Evolutionary conservation across 768 basidiomycete genomes (phyloP), one percentile per base, ranked within the genome.

Genomic region (Suillus hirtellus): DNA sequence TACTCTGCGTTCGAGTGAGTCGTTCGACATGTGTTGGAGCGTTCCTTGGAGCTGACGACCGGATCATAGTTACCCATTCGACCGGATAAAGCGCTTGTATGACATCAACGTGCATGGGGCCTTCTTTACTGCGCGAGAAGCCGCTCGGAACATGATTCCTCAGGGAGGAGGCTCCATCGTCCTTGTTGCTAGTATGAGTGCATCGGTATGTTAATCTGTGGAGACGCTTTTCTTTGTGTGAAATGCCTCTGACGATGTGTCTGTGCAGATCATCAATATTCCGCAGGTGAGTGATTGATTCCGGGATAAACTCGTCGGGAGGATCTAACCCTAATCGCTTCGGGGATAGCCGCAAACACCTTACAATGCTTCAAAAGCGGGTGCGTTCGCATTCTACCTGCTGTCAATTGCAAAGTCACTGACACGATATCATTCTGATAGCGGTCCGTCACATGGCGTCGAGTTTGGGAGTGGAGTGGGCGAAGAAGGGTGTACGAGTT

Each of bases 91-190:
- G 74, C 85, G 87, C 61, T 79, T 99, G 61, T 92, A 90, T 72
- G 93, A 95, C 70, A 86, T 98, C 80, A 98, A 98, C 71, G 92
- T 98, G 49, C 93, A 97, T 73, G 96, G 95, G 61, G 87, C 88
- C 15, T 96, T 93, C 80, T 96, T 90, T 79, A 96, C 95, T n/a
- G 96, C 96, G 11, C 89, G 96, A 34, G 95, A 98, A 76, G 96
- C 92, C 2, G 96, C 95, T 53, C 89, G 89, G 67, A 81, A 86
- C 77, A 98, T 98, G 96, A 90, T 96, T 65, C 86, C 89, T 10
- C 81, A 84, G 59, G 86, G 89, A 19, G 84, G 84, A 43, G 93
- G 95, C 0, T 89, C 88, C 62, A 92, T 98, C 70, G 85, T 93
- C 62, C 82, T 99, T 61, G 86, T 99, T 63, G 86, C 90, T 6